Evolutionary conservation across 495 filamentous ascomycete species (phyloP), one percentile per base, ranked within the genome.

Genomic region (Neurospora sp.): DNA sequence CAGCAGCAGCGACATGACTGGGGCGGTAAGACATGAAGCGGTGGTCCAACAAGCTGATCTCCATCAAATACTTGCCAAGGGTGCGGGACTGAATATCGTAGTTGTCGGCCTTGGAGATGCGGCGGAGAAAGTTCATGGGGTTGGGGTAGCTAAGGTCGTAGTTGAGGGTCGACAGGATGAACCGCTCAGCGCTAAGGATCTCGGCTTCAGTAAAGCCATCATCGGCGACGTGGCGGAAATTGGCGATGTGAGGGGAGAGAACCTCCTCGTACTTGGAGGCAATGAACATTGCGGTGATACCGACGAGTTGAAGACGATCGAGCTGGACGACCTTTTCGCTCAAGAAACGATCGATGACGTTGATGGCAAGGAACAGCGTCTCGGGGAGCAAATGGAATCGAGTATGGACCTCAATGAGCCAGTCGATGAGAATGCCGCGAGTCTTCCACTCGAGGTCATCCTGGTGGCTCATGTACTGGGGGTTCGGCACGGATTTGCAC

Each of bases 191-290:
- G 80, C 93, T 94, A n/a, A 99, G 86, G 76, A 99, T 98, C 81
- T 98, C 95, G 69, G 91, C 89, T 80, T 97, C 96, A n/a, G 89
- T 90, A 81, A 98, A 99, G 48, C 94, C 96, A 81, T 99, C 94
- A 80, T 98, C 96, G 77, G 96, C 93, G 77, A 99, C 93, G 77
- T 97, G 92, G 75, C 92, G 91, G 87, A 98, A 98, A 89, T 97
- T 97, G 81, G 90, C 90, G 44, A 99, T 93, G 79, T 98, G 96
- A 40, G 96, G 96, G 5, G 96, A 97, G 31, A 98, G 89, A 71
- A 98, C 94, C 78, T 99, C 96, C 81, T 99, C 96, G 77, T 98
- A 99, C 85, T 99, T 99, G 76, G 95, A 94, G 27, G 96, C 96
- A 80, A 99, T 97, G 86, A 98, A 94, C 96, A 99, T 98, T 79